Evolutionary conservation across 2,329 filamentous ascomycete genomes (phyloP).

Genomic region (Biscogniauxia marginata): DNA sequence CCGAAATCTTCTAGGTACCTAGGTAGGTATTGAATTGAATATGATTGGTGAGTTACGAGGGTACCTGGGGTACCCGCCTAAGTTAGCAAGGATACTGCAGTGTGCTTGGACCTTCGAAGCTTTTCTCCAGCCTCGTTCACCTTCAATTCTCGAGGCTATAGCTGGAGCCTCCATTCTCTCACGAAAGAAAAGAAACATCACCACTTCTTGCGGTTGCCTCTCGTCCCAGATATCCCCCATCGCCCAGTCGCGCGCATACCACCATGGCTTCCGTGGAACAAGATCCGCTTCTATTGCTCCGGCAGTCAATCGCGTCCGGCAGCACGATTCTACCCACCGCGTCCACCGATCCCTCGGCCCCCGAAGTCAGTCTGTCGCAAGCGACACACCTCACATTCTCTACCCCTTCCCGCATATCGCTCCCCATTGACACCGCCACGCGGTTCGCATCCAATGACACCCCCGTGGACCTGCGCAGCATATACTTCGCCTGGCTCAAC

Average conservation of each 20-base stretch:
- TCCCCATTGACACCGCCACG: slow-evolving; percentile 72
- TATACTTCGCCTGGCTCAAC: slow-evolving; percentile 95
- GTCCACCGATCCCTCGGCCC: slow-evolving; percentile 61
- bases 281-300: slow-evolving; percentile 81
- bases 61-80: background rate
- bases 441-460: slow-evolving; percentile 80
- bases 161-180: background rate
- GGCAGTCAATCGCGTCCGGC: slow-evolving; percentile 73
- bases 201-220: background rate
- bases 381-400: slow-evolving; percentile 80
- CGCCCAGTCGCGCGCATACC: slow-evolving; percentile 4
- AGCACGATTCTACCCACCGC: slow-evolving; percentile 72
- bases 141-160: background rate
- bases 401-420: slow-evolving; percentile 55
- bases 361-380: slow-evolving; percentile 65
- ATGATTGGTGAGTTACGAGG: too few relatives aligned
- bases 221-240: background rate
- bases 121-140: background rate
- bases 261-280: slow-evolving; percentile 60
- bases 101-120: background rate
- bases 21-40: too few relatives aligned
- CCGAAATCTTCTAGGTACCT: too few relatives aligned
- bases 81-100: background rate
- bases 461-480: slow-evolving; percentile 83
- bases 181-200: background rate